Conservation (phyloP, 768 basidiomycete species). For the Steccherinum ochraceum region DNA sequence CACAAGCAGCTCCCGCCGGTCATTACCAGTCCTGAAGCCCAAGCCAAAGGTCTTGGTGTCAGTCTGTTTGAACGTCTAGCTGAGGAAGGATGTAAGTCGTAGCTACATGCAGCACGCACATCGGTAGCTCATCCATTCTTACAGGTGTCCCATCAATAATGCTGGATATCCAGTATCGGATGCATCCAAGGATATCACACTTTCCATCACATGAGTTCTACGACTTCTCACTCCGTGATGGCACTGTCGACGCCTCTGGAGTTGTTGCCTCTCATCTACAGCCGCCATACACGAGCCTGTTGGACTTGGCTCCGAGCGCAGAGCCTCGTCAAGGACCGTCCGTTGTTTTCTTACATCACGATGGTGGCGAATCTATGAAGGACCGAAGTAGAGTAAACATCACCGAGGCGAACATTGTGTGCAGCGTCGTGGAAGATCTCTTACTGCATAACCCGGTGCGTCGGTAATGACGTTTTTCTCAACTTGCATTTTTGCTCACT, state of each 20-base stretch:
- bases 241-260: conserved; percentile 55
- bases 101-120: background rate
- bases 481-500: too few relatives aligned
- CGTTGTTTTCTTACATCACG: conserved; percentile 81
- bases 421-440: conserved; percentile 77
- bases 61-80: conserved; percentile 88
- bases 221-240: conserved; percentile 59
- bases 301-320: background rate
- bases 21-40: conserved; percentile 72
- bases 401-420: conserved; percentile 73
- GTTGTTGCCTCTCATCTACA: conserved; percentile 41
- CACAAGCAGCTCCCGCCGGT: conserved; percentile 94
- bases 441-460: conserved; percentile 66
- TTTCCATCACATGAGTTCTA: conserved; percentile 90
- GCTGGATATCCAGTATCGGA: conserved; percentile 93
- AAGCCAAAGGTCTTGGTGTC: conserved; percentile 62
- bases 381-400: conserved; percentile 74
- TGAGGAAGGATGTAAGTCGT: conserved; percentile 65
- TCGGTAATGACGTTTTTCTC: conserved; percentile 13
- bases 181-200: conserved; percentile 86
- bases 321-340: conserved; percentile 38
- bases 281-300: conserved; percentile 57
- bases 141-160: conserved; percentile 83
- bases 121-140: too few relatives aligned
- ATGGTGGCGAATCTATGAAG: conserved; percentile 56